Evolutionary conservation across 2,329 filamentous ascomycete genomes (phyloP).

Genomic region (Penicillium hesseltinei): DNA sequence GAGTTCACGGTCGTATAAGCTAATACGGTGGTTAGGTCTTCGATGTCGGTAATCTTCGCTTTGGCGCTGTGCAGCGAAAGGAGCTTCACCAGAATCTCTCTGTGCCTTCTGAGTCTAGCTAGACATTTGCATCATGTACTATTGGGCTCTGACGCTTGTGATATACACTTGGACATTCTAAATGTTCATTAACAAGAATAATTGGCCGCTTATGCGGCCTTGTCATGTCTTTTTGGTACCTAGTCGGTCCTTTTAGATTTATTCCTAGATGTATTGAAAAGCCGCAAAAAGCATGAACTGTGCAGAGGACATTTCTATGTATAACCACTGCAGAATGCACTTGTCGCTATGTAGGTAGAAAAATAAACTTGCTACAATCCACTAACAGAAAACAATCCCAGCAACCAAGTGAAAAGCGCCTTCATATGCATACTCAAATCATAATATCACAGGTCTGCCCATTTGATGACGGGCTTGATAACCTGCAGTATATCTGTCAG

Average conservation of each 20-base stretch:
- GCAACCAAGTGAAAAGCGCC: not conserved
- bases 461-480: constrained; percentile 22
- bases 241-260: too few relatives aligned
- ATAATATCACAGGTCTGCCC: constrained; percentile 9
- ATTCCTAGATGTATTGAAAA: too few relatives aligned
- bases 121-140: not conserved
- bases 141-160: not conserved
- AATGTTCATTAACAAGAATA: not conserved
- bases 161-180: too few relatives aligned
- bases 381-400: not conserved
- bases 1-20: not conserved
- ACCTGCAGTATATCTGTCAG: constrained; percentile 5
- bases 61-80: constrained; percentile 59
- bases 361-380: not conserved
- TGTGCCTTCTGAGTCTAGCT: constrained; percentile 8
- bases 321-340: too few relatives aligned
- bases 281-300: too few relatives aligned
- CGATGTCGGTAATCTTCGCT: constrained; percentile 59
- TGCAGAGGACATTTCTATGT: too few relatives aligned
- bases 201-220: not conserved
- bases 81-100: constrained; percentile 34
- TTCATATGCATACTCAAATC: not conserved
- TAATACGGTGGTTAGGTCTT: constrained; percentile 50
- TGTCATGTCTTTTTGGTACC: not conserved
- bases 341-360: not conserved